Conservation (phyloP, 208 protist species). For the Crithidia expoeki region DNA sequence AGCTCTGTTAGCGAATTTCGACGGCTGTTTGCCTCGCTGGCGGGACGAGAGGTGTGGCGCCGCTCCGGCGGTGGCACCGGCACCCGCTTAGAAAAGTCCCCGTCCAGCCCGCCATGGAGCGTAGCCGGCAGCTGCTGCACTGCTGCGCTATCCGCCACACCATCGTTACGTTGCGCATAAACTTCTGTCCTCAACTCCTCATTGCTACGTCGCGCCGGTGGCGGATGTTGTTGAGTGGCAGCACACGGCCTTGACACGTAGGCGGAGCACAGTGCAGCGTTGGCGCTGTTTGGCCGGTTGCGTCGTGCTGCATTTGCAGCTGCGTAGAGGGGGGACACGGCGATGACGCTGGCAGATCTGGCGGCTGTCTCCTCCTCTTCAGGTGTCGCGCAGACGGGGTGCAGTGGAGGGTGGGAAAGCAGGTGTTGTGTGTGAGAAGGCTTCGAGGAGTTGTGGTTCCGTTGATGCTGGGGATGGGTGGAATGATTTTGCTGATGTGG, state of each 20-base stretch:
- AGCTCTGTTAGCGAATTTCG: neutral
- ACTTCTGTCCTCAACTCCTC: neutral
- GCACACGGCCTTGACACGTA: constrained; percentile 8
- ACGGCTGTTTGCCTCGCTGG: neutral
- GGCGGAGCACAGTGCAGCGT: constrained; percentile 3
- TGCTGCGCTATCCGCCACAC: neutral
- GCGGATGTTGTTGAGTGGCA: neutral
- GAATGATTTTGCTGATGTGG: too few relatives aligned
- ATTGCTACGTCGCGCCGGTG: neutral
- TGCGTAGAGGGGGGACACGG: too few relatives aligned
- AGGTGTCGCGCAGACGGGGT: too few relatives aligned
- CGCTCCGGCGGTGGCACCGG: constrained; percentile 13
- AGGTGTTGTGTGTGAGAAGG: too few relatives aligned
- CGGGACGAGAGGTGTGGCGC: neutral
- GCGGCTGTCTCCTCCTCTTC: too few relatives aligned
- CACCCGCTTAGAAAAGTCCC: constrained; percentile 6
- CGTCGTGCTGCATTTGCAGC: too few relatives aligned
- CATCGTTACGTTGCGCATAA: neutral
- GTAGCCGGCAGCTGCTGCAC: neutral
- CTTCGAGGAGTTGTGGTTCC: too few relatives aligned
- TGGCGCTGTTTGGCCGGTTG: constrained; percentile 18
- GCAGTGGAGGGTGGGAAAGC: too few relatives aligned
- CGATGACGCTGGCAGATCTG: too few relatives aligned
- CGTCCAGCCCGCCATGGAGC: neutral
- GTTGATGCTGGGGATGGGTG: too few relatives aligned